These are phyloP conservation scores for Boletales sp. DNA, from an alignment of 768 basidiomycete species.

Conservation along the genomic window DNA sequence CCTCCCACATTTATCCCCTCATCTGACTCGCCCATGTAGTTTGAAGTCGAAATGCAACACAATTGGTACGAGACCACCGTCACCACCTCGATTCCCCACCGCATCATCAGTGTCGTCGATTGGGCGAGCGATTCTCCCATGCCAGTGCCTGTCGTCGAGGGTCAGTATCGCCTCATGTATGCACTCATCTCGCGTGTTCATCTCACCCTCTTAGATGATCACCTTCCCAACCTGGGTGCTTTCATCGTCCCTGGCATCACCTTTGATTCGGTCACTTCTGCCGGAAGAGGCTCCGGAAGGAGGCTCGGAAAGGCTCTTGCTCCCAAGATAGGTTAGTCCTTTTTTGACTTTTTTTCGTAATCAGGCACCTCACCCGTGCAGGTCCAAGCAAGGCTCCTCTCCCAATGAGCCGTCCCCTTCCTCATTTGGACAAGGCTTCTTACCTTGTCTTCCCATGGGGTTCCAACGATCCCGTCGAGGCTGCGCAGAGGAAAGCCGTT, in stretches of 20 bases:
- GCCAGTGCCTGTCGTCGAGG: conserved; percentile 17
- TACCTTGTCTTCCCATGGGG: conserved; percentile 83
- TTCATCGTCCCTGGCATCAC: conserved; percentile 21
- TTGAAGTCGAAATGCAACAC: conserved; percentile 90
- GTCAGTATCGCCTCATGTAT: conserved; percentile 10
- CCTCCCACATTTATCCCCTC: background rate
- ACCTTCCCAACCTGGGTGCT: conserved; percentile 24
- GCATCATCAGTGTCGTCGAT: conserved; percentile 86
- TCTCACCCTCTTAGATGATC: conserved; percentile 5
- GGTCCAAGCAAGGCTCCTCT: background rate
- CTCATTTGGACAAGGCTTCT: conserved; percentile 31
- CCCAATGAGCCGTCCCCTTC: conserved; percentile 9
- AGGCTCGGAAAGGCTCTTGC: conserved; percentile 13
- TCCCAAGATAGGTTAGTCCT: conserved; percentile 12
- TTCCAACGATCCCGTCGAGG: conserved; percentile 78
- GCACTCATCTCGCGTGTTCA: background rate
- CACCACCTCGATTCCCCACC: conserved; percentile 66
- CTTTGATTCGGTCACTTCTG: conserved; percentile 14
- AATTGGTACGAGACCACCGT: conserved; percentile 96
- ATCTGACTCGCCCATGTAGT: conserved; percentile 36
- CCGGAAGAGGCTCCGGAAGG: background rate
- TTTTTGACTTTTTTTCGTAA: too few species aligned
- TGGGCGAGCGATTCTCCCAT: conserved; percentile 84
- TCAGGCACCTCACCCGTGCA: too few species aligned
- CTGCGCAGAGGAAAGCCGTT: conserved; percentile 16